These are phyloP conservation scores for Dianthus caryophyllus DNA, from an alignment of 148 eudicot genomes.

Conservation along the genomic window DNA sequence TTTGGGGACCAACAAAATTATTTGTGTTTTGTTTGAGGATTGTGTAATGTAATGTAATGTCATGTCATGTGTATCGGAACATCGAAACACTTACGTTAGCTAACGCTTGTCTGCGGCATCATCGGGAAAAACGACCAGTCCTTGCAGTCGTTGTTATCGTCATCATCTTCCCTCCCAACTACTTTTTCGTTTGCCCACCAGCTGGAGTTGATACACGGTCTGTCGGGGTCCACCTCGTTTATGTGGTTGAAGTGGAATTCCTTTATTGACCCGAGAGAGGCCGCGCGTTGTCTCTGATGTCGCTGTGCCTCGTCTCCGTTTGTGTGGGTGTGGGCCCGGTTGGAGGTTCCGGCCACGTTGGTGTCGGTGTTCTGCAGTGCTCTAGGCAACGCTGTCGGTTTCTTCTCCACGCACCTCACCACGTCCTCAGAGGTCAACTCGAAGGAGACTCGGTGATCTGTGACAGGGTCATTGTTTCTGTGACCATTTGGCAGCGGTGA, in stretches of 20 bases:
- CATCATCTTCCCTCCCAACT: constrained; percentile 39
- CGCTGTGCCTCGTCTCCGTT: constrained; percentile 45
- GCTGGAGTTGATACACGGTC: constrained; percentile 43
- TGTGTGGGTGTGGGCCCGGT: constrained; percentile 20
- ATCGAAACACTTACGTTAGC: constrained; percentile 23
- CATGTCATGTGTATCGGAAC: too few species aligned
- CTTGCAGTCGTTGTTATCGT: constrained; percentile 25
- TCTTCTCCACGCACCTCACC: constrained; percentile 76
- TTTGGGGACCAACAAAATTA: constrained; percentile 27
- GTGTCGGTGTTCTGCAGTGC: constrained; percentile 33
- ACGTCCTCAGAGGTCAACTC: constrained; percentile 80
- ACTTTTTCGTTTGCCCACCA: constrained; percentile 90
- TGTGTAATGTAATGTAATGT: constrained; percentile 13
- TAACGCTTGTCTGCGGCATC: constrained; percentile 43
- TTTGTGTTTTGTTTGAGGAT: constrained; percentile 24
- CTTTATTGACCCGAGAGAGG: constrained; percentile 69
- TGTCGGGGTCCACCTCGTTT: constrained; percentile 47
- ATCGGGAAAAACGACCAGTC: constrained; percentile 91
- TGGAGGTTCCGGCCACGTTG: constrained; percentile 25
- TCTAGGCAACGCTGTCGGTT: constrained; percentile 40
- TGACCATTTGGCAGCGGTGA: constrained; percentile 39
- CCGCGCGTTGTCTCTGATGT: constrained; percentile 59
- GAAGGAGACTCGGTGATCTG: constrained; percentile 73
- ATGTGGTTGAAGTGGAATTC: constrained; percentile 79
- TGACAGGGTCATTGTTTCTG: constrained; percentile 32